These are phyloP conservation scores for Aspergillus quadrilineatus DNA, from an alignment of 2,329 filamentous ascomycete species.

Conservation along the genomic window DNA sequence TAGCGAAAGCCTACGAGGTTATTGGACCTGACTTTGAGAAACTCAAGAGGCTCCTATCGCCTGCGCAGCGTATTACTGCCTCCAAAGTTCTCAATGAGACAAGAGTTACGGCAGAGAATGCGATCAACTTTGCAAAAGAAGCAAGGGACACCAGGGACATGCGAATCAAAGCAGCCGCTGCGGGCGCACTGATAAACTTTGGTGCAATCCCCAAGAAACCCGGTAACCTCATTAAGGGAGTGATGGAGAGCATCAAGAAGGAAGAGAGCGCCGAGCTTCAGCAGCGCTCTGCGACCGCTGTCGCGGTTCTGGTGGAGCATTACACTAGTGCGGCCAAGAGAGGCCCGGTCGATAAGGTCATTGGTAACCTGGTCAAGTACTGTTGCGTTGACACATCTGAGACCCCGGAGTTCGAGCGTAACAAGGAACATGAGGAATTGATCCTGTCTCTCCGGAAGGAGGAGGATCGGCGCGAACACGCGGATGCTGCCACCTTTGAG, in stretches of 20 bases:
- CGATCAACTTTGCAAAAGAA: slow-evolving; percentile 75
- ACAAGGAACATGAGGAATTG: slow-evolving; percentile 72
- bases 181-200: slow-evolving; percentile 85
- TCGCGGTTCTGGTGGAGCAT: slow-evolving; percentile 80
- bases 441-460: slow-evolving; percentile 96
- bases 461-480: slow-evolving; percentile 89
- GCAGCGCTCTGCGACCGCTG: slow-evolving; percentile 77
- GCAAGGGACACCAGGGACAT: slow-evolving; percentile 81
- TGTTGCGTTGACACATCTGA: slow-evolving; percentile 97
- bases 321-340: slow-evolving; percentile 78
- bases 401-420: slow-evolving; percentile 88
- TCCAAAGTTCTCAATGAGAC: slow-evolving; percentile 76
- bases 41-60: slow-evolving; percentile 83
- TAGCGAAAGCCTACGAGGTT: slow-evolving; percentile 83
- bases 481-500: slow-evolving; percentile 86
- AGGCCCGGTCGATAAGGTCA: slow-evolving; percentile 90
- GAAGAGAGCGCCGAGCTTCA: slow-evolving; percentile 92
- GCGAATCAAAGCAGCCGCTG: slow-evolving; percentile 80
- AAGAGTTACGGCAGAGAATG: slow-evolving; percentile 64
- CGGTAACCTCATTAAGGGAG: slow-evolving; percentile 84
- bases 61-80: slow-evolving; percentile 82
- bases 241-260: slow-evolving; percentile 97
- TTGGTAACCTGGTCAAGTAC: slow-evolving; percentile 93
- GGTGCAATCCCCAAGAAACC: slow-evolving; percentile 88
- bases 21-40: slow-evolving; percentile 81